Evolutionary conservation across 2,329 filamentous ascomycete genomes (phyloP), one percentile per base, ranked within the genome.

Genomic region (Fusarium gaditjirri): DNA sequence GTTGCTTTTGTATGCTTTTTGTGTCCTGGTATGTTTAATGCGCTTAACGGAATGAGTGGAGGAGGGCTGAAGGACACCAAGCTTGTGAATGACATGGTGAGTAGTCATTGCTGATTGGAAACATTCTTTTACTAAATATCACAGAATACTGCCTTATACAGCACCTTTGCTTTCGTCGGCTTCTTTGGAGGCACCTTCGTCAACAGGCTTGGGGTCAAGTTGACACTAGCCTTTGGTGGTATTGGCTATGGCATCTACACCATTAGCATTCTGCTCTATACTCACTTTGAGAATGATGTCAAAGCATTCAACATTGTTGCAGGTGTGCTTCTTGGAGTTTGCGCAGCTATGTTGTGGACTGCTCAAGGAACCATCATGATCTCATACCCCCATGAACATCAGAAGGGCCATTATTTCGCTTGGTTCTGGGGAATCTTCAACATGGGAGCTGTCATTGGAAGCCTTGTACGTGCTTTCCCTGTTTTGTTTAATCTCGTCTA

Each of bases 371-470:
- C 92, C 55, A 94, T 95, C 78, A 95, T 95, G 92, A 95, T 97
- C 88, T 91, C 93, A 35, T 97, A 97, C 78, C 94, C 94, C 1
- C 85, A 88, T 23, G 95, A 97, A 82, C 82, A 89, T 29, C 88
- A 90, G 68, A 97, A 97, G 85, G 95, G 95, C 35, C 90, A 91
- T 68, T 97, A 94, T 81, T 97, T 97, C 80, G 93, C 93, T 62
- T 91, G 90, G 84, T 97, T 97, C 83, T 97, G 95, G 95, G 91
- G 94, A 78, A 97, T 97, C 76, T 97, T 97, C 86, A 97, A 97
- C 81, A 82, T 96, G 65, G 95, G 95, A 74, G 94, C 91, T 76
- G 94, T 97, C 63, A 93, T 98, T 79, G 95, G 95, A 66, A 91
- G 91, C 76, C 81, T 91, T 78, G 83, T 86, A 78, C 75, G 83